phyloP scores from a whole-genome alignment of 768 basidiomycete genomes.

The Suillus sp. region DNA sequence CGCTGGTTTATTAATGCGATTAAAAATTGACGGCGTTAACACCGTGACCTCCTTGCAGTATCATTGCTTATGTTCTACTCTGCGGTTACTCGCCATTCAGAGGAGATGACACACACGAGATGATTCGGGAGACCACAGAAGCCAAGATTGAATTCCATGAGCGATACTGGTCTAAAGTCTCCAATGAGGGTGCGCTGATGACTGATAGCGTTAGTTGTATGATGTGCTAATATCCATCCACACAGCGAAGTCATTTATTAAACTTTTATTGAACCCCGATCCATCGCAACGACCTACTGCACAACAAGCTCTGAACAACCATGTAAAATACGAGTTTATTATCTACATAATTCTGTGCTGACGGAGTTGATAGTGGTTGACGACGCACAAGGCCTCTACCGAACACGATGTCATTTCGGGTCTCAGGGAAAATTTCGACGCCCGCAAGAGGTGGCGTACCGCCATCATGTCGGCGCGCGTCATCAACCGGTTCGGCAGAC shows the following conservation, averaged over 20 bases:
- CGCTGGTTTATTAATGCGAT: slow-evolving; percentile 16
- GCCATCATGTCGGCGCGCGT: slow-evolving; percentile 61
- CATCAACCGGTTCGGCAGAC: slow-evolving; percentile 33
- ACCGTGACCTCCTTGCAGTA: slow-evolving; percentile 42
- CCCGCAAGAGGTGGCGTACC: slow-evolving; percentile 69
- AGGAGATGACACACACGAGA: slow-evolving; percentile 71
- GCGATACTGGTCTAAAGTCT: slow-evolving; percentile 91
- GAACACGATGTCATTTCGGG: slow-evolving; percentile 76
- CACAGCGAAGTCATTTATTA: slow-evolving; percentile 85
- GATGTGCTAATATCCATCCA: slow-evolving; percentile 1
- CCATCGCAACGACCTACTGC: slow-evolving; percentile 75
- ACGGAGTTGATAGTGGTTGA: slow-evolving; percentile 62
- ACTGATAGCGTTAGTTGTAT: background rate
- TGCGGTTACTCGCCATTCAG: slow-evolving; percentile 97
- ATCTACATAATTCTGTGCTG: background rate
- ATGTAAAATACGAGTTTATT: slow-evolving; percentile 44
- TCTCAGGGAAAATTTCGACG: slow-evolving; percentile 82
- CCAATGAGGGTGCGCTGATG: slow-evolving; percentile 57
- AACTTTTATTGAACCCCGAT: slow-evolving; percentile 66
- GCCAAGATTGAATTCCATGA: slow-evolving; percentile 92
- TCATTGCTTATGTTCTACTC: slow-evolving; percentile 93
- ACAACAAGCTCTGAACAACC: slow-evolving; percentile 63
- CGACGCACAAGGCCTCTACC: slow-evolving; percentile 58
- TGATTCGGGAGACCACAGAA: slow-evolving; percentile 82
- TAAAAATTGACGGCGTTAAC: background rate